A percentile compares a stretch with the other conserved stretches of the same genome.
These are phyloP conservation scores for Chloris gayana DNA, from an alignment of 176 grass and related monocot genomes.

Conservation along the genomic window DNA sequence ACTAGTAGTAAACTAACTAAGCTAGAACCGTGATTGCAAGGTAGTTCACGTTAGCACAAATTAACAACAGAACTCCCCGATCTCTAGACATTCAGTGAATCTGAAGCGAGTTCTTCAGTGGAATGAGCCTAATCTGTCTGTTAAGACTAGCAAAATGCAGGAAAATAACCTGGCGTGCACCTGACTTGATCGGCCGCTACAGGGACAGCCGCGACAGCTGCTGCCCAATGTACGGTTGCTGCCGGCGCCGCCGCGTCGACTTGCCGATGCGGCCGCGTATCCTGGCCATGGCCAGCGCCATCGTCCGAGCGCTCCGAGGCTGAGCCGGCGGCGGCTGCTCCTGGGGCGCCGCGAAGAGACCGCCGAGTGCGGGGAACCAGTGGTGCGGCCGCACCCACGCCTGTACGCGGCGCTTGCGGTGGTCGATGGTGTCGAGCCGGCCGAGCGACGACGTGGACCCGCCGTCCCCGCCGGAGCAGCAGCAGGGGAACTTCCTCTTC, in stretches of 20 bases:
- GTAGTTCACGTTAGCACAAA: neutral
- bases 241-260: neutral
- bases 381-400: neutral
- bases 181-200: neutral
- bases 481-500: neutral
- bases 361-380: neutral
- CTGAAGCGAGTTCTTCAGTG: neutral
- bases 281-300: constrained; percentile 28
- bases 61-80: neutral
- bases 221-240: neutral
- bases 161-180: neutral
- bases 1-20: too few relatives aligned
- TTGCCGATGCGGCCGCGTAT: constrained; percentile 18
- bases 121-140: neutral
- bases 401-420: neutral
- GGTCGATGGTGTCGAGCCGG: neutral
- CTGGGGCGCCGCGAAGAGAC: neutral
- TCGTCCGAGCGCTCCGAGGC: neutral
- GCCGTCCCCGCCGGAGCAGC: neutral
- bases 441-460: neutral
- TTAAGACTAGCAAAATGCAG: neutral
- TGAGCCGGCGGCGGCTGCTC: neutral
- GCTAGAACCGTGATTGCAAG: neutral
- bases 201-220: constrained; percentile 9
- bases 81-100: neutral